Evolutionary conservation across 441 rosid species (phyloP).

Genomic region (Mallotus japonicus): DNA sequence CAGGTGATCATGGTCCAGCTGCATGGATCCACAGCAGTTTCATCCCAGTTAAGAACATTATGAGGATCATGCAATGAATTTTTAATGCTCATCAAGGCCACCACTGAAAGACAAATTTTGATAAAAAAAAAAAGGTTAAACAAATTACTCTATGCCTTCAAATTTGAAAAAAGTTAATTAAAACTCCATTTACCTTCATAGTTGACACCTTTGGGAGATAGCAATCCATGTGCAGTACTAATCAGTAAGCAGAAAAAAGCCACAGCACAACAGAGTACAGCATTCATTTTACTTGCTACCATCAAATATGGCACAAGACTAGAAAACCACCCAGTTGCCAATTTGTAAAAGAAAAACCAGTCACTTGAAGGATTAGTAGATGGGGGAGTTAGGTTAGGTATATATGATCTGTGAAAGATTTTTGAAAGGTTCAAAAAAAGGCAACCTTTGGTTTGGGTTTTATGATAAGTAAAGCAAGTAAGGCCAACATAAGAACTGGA

Average conservation of each 20-base stretch:
- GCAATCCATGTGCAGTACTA: constrained; percentile 55
- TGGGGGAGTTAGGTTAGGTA: not conserved
- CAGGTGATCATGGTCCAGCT: constrained; percentile 92
- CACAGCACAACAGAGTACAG: constrained; percentile 31
- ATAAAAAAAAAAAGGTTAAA: constrained; percentile 14
- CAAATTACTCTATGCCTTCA: not conserved
- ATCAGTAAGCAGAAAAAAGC: constrained; percentile 41
- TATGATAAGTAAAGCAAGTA: not conserved
- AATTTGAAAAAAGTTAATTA: not conserved
- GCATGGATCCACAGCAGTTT: constrained; percentile 93
- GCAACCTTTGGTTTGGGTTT: constrained; percentile 25
- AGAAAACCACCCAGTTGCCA: constrained; percentile 10
- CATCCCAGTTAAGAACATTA: constrained; percentile 85
- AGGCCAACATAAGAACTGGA: constrained; percentile 27
- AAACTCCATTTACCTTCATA: constrained; percentile 63
- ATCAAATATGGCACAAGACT: constrained; percentile 28
- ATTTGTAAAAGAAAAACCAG: constrained; percentile 16
- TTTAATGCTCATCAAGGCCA: constrained; percentile 76
- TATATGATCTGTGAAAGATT: not conserved
- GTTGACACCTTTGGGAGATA: constrained; percentile 89
- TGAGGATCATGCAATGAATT: constrained; percentile 67
- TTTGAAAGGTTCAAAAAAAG: constrained; percentile 22
- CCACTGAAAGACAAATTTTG: constrained; percentile 45
- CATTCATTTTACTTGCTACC: constrained; percentile 37
- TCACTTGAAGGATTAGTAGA: not conserved